Evolutionary conservation across 2,329 filamentous ascomycete species (phyloP), one percentile per base, ranked within the genome.

Genomic region (Cytospora piceae): DNA sequence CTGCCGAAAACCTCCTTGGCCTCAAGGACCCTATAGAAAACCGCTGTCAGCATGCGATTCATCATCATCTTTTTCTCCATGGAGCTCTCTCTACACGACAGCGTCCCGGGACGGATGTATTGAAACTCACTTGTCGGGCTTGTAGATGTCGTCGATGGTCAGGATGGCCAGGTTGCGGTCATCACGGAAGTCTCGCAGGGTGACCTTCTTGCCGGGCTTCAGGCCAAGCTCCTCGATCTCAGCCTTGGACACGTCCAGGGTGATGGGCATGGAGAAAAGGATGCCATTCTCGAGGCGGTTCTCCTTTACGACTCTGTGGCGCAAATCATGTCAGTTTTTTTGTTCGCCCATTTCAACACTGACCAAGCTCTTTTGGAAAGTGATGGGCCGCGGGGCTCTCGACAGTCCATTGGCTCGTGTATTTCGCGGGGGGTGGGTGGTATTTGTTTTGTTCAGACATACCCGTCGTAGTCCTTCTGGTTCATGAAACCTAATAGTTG

Each of bases 181-280:
- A 79, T 99, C 95, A 77, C 95, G 90, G 82, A 96, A 93, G 78
- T 99, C 95, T 73, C 94, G 91, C 70, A 99, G 90, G 51, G 93
- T 92, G 75, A 98, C 84, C 72, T 93, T 89, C 65, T 90, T 85
- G 63, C 94, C 93, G 31, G 91, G 75, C 86, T 95, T 91, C 74
- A 97, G 84, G 69, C 87, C 88, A 37, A 90, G 77, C 73, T 89
- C 84, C 70, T 94, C 85, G 75, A 98, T 91, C 67, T 87, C 87
- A 75, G 90, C 80, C 77, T 93, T 83, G 70, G 85, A 87, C 69
- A 96, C 83, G 78, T 99, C 95, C 71, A 99, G 89, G 73, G 91
- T 96, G 79, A 99, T 98, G 74, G 95, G 95, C 82, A 99, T 99
- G 79, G 88, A 92, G 83, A 98, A 98, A 73, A 99, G 90, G 77